These are phyloP conservation scores for Xerocomus minutiporus DNA, from an alignment of 1,284 basidiomycete species.

Conservation along the genomic window DNA sequence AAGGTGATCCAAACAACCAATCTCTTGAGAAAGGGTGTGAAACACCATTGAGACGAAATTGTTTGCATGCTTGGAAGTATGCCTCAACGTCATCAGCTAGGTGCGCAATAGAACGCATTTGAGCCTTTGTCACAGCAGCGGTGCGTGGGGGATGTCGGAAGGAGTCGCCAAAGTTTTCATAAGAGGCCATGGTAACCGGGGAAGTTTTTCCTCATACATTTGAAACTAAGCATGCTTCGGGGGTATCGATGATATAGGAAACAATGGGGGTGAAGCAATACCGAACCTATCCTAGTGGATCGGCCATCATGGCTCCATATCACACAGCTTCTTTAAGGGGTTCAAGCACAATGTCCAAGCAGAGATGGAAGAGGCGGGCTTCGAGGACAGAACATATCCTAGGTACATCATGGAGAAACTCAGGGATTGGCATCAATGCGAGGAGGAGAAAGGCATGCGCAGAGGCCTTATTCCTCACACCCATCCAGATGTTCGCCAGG, in stretches of 20 bases:
- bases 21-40: no score
- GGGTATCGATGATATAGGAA: background rate
- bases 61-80: no score
- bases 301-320: background rate
- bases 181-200: background rate
- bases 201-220: background rate
- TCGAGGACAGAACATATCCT: background rate
- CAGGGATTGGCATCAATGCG: background rate
- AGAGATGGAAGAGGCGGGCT: background rate
- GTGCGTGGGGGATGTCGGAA: no score
- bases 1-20: no score
- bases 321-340: background rate
- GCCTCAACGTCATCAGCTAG: no score
- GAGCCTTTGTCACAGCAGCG: no score
- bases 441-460: background rate
- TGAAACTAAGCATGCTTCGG: background rate
- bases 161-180: background rate
- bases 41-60: no score
- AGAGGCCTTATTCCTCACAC: background rate
- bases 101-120: no score
- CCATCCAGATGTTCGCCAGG: background rate
- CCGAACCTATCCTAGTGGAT: background rate
- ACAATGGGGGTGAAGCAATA: background rate
- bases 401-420: background rate
- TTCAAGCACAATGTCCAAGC: background rate